Conservation (phyloP, 2,329 filamentous ascomycete genomes). For the Calonectria hawksworthii region DNA sequence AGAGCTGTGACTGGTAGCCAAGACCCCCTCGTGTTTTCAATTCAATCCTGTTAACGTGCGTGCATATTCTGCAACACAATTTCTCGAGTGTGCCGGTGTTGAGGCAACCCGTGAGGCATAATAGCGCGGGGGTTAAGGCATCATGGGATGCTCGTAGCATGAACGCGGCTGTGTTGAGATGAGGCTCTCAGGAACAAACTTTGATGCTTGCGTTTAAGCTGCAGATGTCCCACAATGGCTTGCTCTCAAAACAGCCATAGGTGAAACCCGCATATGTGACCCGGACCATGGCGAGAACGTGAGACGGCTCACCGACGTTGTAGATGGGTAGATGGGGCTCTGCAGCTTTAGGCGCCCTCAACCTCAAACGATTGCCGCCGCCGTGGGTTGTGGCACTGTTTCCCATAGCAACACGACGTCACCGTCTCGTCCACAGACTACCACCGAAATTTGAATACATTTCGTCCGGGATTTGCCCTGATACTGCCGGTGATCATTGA, state of each 20-base stretch:
- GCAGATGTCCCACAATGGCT: constrained; percentile 19
- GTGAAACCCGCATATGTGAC: constrained; percentile 31
- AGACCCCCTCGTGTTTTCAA: background rate
- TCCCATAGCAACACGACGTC: constrained; percentile 40
- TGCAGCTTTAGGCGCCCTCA: constrained; percentile 20
- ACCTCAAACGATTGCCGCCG: constrained; percentile 23
- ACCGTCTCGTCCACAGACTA: background rate
- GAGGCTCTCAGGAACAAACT: constrained; percentile 15
- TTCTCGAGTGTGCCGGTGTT: background rate
- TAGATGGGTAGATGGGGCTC: constrained; percentile 27
- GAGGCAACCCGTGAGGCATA: background rate
- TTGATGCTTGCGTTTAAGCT: constrained; percentile 8
- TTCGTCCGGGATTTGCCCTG: constrained; percentile 23
- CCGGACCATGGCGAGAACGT: constrained; percentile 23
- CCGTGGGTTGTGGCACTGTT: constrained; percentile 26
- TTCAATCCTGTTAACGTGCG: background rate
- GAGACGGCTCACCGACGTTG: constrained; percentile 31
- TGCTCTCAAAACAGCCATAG: constrained; percentile 30
- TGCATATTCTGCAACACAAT: background rate
- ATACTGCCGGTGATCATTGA: constrained; percentile 16
- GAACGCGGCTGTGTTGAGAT: background rate
- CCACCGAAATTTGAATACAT: constrained; percentile 5
- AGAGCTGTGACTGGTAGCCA: constrained; percentile 75
- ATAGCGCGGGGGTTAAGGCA: background rate
- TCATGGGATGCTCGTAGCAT: background rate